These are phyloP conservation scores for Trichoderma sp. DNA, from an alignment of 2,329 filamentous ascomycete genomes.

Conservation along the genomic window DNA sequence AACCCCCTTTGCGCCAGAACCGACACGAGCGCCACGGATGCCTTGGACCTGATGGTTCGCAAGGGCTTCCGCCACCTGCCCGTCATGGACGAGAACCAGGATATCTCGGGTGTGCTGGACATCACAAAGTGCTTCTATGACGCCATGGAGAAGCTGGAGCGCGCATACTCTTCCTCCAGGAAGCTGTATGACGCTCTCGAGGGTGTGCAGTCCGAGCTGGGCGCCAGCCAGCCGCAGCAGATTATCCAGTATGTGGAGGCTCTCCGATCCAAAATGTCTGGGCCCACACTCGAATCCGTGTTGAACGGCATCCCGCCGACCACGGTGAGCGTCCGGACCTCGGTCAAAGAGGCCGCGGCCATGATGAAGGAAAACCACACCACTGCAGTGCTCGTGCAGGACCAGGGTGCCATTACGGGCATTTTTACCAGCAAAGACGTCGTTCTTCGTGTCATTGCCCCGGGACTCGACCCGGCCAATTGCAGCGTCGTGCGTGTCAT, in stretches of 20 bases:
- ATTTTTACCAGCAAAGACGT: conserved; percentile 99
- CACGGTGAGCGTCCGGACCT: conserved; percentile 92
- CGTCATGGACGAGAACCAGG: conserved; percentile 99
- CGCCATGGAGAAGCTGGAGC: conserved; percentile 98
- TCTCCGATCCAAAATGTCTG: conserved; percentile 93
- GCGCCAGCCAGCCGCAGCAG: conserved; percentile 93
- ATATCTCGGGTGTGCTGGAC: conserved; percentile 95
- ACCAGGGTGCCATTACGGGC: conserved; percentile 94
- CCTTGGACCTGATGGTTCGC: conserved; percentile 93
- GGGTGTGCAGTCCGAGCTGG: conserved; percentile 94
- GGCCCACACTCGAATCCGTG: conserved; percentile 91
- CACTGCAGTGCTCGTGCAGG: conserved; percentile 91
- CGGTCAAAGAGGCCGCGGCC: conserved; percentile 90
- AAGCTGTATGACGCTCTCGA: conserved; percentile 97
- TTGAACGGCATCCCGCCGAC: conserved; percentile 87
- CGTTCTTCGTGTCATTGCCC: conserved; percentile 94
- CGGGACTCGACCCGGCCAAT: conserved; percentile 86
- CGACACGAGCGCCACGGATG: conserved; percentile 96
- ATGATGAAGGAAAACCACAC: conserved; percentile 99
- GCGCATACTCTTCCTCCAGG: conserved; percentile 95
- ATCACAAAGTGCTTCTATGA: conserved; percentile 99
- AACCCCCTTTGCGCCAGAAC: conserved; percentile 96
- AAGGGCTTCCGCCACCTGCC: conserved; percentile 97
- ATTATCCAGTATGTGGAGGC: conserved; percentile 99
- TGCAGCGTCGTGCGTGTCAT: conserved; percentile 98